Evolutionary conservation across 2,329 filamentous ascomycete species (phyloP), one percentile per base, ranked within the genome.

Genomic region (Pestalotiopsis sp.): DNA sequence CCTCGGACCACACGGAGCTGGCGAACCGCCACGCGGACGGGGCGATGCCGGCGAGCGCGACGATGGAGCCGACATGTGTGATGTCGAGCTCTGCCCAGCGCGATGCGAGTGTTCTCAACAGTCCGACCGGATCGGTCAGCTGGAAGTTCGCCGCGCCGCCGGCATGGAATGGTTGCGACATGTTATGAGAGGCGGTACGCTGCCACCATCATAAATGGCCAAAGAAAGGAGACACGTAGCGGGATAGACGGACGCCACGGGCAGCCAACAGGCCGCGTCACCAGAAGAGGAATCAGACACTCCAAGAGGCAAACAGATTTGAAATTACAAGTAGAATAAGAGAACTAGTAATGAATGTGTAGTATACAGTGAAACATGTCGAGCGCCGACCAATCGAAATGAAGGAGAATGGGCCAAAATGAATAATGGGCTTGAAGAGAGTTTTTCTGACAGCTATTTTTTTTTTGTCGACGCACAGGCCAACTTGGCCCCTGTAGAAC

Each of bases 61-160:
- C 78, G 11, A 84, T 72, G 3, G 83, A 83, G 0, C 83, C 83
- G 27, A 84, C 75, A 56, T 82, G 82, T 1, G 82, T 83, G 64
- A 85, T 78, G 64, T 85, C 83, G 9, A 85, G 76, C 27, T 82
- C 79, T n/a, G 80, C 78, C 82, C 82, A 84, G 52, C 78, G 79
- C 25, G 73, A 74, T 69, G 80, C 78, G 58, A 82, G 74, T 14
- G 81, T 78, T 62, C 74, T 77, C 66, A 84, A 72, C 60, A 82
- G 70, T 4, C 77, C 75, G 3, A 81, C 36, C 49, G 80, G 75
- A 71, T 79, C 75, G 0, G 76, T 67, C 2, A 78, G 68, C 4
- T 66, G 66, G 39, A 68, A 63, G 62, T 64, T 68, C 1, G 70
- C 69, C 39, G 68, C 67, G 20, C 62, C 64, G 38, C 64, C 64